These are phyloP conservation scores for Brettanomyces bruxellensis DNA, from an alignment of 805 yeast species.

Conservation along the genomic window DNA sequence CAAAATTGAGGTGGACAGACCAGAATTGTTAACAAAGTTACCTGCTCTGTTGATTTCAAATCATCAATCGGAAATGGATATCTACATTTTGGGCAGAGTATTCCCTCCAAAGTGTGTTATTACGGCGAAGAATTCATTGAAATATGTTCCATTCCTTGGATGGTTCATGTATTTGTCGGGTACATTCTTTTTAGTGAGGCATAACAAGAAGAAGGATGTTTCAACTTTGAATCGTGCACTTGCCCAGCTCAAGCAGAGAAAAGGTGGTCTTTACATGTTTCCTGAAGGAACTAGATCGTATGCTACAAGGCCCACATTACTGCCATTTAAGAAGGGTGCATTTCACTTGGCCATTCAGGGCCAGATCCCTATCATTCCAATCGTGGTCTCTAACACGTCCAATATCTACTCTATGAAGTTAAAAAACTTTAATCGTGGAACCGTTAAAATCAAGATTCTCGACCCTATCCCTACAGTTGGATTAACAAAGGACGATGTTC, in stretches of 20 bases:
- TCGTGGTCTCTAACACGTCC: conserved; percentile 81
- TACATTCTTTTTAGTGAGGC: conserved; percentile 83
- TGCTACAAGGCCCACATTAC: conserved; percentile 51
- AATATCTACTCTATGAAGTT: conserved; percentile 52
- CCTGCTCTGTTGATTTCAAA: conserved; percentile 83
- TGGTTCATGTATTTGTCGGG: conserved; percentile 95
- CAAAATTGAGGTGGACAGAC: conserved; percentile 59
- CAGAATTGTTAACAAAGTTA: conserved; percentile 41
- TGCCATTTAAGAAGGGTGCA: conserved; percentile 95
- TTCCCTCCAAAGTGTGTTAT: conserved; percentile 88
- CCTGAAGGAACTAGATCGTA: conserved; percentile 97
- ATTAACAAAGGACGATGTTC: conserved; percentile 63
- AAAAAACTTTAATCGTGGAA: conserved; percentile 67
- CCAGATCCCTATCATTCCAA: conserved; percentile 79
- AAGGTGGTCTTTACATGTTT: conserved; percentile 79
- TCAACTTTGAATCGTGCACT: conserved; percentile 67
- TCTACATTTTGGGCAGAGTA: conserved; percentile 67
- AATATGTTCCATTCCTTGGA: conserved; percentile 84
- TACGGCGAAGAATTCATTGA: conserved; percentile 81
- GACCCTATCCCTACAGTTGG: conserved; percentile 72
- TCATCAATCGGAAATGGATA: conserved; percentile 87
- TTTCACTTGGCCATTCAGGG: conserved; percentile 96
- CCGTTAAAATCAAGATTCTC: conserved; percentile 67
- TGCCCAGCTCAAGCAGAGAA: conserved; percentile 44
- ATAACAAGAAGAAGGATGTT: conserved; percentile 66